Evolutionary conservation across 306 rosid genomes (phyloP).

Genomic region (Geum urbanum): DNA sequence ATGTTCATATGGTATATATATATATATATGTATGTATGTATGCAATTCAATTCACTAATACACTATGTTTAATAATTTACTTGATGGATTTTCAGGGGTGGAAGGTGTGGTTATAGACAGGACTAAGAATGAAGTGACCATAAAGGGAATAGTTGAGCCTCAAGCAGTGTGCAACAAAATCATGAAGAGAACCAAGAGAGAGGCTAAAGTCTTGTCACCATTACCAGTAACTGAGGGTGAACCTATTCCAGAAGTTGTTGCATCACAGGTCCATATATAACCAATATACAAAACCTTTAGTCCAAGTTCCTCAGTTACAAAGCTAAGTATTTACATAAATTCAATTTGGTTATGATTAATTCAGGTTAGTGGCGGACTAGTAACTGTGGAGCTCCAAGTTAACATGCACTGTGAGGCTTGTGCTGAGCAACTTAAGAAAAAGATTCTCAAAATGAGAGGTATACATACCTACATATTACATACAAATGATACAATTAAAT

Average conservation of each 20-base stretch:
- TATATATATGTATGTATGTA: too few species aligned
- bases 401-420: conserved; percentile 98
- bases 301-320: too few species aligned
- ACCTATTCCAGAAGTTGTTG: conserved; percentile 73
- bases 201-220: conserved; percentile 62
- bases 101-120: conserved; percentile 62
- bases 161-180: conserved; percentile 60
- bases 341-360: conserved; percentile 7
- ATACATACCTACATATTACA: background rate
- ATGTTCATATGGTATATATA: background rate
- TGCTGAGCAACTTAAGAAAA: conserved; percentile 82
- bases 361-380: conserved; percentile 69
- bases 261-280: conserved; percentile 56
- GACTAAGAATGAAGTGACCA: conserved; percentile 70
- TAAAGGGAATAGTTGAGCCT: conserved; percentile 82
- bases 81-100: conserved; percentile 45
- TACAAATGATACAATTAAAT: background rate
- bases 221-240: conserved; percentile 73
- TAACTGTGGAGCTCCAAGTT: conserved; percentile 74
- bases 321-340: too few species aligned
- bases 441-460: conserved; percentile 96
- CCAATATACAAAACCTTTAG: background rate
- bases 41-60: background rate
- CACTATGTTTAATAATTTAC: background rate
- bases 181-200: conserved; percentile 61